Conservation (phyloP, 2,329 filamentous ascomycete species). For the Colletotrichum gloeosporioides region DNA sequence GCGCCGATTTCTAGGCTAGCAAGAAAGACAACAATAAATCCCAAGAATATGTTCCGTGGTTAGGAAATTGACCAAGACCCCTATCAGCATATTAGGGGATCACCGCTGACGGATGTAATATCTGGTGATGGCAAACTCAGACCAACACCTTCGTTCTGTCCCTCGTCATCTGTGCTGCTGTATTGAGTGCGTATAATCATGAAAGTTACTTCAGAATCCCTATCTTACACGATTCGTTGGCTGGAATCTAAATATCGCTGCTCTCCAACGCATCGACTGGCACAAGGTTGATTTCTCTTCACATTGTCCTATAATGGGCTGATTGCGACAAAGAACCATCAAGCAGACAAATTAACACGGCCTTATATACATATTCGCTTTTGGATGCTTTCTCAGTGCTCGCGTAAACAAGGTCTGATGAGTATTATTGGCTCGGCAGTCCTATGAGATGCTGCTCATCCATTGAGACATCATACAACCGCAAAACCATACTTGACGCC, state of each 20-base stretch:
- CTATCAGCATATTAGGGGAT: background rate
- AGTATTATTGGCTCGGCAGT: background rate
- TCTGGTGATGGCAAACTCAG: background rate
- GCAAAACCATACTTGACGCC: background rate
- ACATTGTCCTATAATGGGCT: no score
- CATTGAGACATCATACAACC: background rate
- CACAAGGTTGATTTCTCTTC: no score
- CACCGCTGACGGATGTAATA: background rate
- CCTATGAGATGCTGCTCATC: background rate
- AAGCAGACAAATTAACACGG: background rate
- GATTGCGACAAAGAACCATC: background rate
- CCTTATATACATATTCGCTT: background rate
- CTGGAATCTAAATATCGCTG: background rate
- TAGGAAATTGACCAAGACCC: background rate
- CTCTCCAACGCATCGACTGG: background rate
- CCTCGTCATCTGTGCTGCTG: background rate
- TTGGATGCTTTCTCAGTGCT: background rate
- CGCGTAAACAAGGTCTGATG: background rate
- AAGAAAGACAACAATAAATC: background rate
- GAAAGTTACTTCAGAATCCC: background rate
- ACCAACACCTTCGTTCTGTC: background rate
- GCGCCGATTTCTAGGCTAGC: background rate
- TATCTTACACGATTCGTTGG: background rate
- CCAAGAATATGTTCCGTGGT: background rate
- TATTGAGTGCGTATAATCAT: background rate